Evolutionary conservation across 2,329 filamentous ascomycete genomes (phyloP).

Genomic region (Xylaria arbuscula): DNA sequence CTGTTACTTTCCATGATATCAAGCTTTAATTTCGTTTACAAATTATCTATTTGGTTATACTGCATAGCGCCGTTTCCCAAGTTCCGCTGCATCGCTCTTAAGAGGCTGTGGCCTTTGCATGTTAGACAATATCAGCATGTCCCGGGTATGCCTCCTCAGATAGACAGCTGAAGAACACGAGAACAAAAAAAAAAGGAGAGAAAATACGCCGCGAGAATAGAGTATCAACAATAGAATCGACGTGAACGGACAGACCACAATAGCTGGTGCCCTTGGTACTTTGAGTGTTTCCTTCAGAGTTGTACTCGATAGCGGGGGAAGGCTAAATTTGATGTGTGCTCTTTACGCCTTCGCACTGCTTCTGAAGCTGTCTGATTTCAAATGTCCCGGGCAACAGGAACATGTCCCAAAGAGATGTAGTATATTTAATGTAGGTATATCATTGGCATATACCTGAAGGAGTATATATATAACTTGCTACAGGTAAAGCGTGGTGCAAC

Average conservation of each 20-base stretch:
- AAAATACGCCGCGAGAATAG: not conserved
- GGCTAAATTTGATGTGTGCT: slow-evolving; percentile 42
- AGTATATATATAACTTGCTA: no score
- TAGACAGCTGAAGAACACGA: not conserved
- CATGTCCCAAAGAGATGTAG: not conserved
- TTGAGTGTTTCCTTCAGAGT: not conserved
- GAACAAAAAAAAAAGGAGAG: not conserved
- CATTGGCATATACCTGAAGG: no score
- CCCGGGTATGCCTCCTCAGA: not conserved
- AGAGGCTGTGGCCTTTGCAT: not conserved
- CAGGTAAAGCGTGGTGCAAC: no score
- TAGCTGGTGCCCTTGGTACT: not conserved
- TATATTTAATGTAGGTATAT: not conserved
- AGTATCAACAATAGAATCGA: not conserved
- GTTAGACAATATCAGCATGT: not conserved
- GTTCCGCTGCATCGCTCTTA: not conserved
- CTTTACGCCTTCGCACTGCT: not conserved
- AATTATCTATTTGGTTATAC: no score
- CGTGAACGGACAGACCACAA: not conserved
- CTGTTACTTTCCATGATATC: not conserved
- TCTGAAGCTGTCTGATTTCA: not conserved
- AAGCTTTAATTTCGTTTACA: no score
- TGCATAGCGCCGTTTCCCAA: no score
- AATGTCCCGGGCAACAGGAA: not conserved
- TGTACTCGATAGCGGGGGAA: slow-evolving; percentile 42